phyloP scores from a whole-genome alignment of 768 basidiomycete genomes.

The Exsudoporus frostii region DNA sequence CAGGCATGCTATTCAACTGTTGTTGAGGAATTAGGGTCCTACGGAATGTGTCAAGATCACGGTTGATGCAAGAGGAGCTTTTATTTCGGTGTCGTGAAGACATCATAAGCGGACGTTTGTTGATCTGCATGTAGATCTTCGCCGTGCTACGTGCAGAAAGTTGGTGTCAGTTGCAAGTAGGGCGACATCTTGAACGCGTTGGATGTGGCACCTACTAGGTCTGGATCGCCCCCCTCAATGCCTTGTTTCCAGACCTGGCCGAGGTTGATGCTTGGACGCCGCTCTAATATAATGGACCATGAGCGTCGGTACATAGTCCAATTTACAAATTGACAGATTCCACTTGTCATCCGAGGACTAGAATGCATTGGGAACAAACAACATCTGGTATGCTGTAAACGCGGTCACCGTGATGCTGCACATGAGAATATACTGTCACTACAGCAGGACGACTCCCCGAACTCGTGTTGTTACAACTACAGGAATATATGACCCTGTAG shows the following conservation, averaged over 20 bases:
- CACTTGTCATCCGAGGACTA: too few relatives aligned
- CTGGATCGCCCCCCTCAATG: slow-evolving; percentile 27
- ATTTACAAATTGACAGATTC: too few relatives aligned
- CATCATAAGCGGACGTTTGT: slow-evolving; percentile 2
- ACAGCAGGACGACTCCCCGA: too few relatives aligned
- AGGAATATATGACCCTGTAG: too few relatives aligned
- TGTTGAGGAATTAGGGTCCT: slow-evolving; percentile 1
- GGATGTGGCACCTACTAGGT: slow-evolving; percentile 7
- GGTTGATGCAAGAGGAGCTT: background rate
- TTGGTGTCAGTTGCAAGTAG: slow-evolving; percentile 67
- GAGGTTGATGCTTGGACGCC: too few relatives aligned
- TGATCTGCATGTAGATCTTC: slow-evolving; percentile 1
- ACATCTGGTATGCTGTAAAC: too few relatives aligned
- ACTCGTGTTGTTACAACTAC: too few relatives aligned
- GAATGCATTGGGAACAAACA: too few relatives aligned
- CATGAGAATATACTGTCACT: too few relatives aligned
- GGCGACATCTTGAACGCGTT: slow-evolving; percentile 47
- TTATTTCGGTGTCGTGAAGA: slow-evolving; percentile 10
- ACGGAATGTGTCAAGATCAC: background rate
- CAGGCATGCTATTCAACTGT: background rate
- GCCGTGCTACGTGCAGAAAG: slow-evolving; percentile 56
- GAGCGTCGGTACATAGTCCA: too few relatives aligned
- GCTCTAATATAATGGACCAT: too few relatives aligned
- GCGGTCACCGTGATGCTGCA: too few relatives aligned
- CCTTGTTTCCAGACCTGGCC: slow-evolving; percentile 61